These are phyloP conservation scores for Trichophyton equinum DNA, from an alignment of 2,329 filamentous ascomycete genomes.

Conservation along the genomic window DNA sequence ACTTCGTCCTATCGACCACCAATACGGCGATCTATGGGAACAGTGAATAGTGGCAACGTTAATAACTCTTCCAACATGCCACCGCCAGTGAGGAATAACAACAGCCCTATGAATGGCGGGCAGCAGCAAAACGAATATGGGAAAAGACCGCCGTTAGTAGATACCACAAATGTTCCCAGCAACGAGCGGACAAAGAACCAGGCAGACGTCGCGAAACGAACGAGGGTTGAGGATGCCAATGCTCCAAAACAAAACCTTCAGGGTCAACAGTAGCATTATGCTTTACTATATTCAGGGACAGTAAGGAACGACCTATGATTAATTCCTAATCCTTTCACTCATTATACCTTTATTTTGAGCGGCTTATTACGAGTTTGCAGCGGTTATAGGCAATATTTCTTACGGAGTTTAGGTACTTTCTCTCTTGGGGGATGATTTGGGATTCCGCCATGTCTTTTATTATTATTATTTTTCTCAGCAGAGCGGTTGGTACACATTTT, in stretches of 20 bases:
- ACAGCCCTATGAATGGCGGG: background rate
- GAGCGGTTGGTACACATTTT: background rate
- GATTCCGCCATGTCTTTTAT: background rate
- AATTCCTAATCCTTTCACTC: background rate
- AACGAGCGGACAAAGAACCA: background rate
- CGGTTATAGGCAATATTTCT: background rate
- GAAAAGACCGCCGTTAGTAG: slow-evolving; percentile 33
- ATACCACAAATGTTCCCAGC: slow-evolving; percentile 30
- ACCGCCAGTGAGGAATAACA: slow-evolving; percentile 6
- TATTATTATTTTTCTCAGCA: background rate
- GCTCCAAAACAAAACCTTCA: slow-evolving; percentile 6
- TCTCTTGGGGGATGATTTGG: background rate
- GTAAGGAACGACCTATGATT: background rate
- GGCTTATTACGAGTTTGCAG: background rate
- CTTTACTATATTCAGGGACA: background rate
- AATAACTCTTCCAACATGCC: slow-evolving; percentile 13
- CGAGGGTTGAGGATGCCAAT: slow-evolving; percentile 13
- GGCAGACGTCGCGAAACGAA: background rate
- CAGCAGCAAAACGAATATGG: slow-evolving; percentile 20
- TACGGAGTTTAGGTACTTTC: background rate
- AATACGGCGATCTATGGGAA: slow-evolving; percentile 29
- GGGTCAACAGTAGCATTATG: slow-evolving; percentile 1
- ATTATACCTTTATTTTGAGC: background rate
- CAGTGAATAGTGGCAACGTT: slow-evolving; percentile 15
- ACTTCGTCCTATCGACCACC: slow-evolving; percentile 34